Evolutionary conservation across 148 eudicot species (phyloP).

Genomic region (Salicornia ramosissima): DNA sequence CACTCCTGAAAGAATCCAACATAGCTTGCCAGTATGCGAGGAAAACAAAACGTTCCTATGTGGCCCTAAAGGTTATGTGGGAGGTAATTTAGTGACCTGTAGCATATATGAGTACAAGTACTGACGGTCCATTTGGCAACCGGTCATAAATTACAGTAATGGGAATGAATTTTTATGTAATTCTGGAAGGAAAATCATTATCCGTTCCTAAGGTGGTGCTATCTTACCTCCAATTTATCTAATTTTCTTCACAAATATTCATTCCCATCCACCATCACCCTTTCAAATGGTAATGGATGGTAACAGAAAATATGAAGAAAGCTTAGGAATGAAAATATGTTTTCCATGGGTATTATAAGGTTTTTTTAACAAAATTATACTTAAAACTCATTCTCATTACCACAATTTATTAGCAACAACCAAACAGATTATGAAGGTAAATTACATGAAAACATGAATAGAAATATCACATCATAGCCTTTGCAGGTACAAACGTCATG

Average conservation of each 20-base stretch:
- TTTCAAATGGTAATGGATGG: no score
- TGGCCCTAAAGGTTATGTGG: not conserved
- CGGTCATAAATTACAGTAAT: no score
- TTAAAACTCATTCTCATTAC: not conserved
- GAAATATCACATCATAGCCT: not conserved
- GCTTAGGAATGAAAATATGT: no score
- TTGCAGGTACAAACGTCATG: not conserved
- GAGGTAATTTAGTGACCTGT: not conserved
- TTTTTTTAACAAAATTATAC: no score
- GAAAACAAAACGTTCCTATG: not conserved
- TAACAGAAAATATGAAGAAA: no score
- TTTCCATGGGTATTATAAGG: no score
- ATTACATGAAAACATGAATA: not conserved
- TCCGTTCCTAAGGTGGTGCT: no score
- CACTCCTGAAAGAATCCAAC: constrained; percentile 9
- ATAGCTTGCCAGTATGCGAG: constrained; percentile 10
- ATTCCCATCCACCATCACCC: no score
- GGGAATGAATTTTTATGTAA: no score
- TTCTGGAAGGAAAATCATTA: no score
- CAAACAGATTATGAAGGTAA: not conserved
- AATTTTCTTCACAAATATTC: no score
- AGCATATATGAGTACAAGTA: not conserved
- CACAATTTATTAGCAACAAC: not conserved
- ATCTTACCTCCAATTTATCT: no score
- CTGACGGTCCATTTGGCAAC: constrained; percentile 8